Percentiles rank a stretch among this genome's conserved stretches.
phyloP scores from a whole-genome alignment of 163 green algal genomes.

The Chlorella variabilis region DNA sequence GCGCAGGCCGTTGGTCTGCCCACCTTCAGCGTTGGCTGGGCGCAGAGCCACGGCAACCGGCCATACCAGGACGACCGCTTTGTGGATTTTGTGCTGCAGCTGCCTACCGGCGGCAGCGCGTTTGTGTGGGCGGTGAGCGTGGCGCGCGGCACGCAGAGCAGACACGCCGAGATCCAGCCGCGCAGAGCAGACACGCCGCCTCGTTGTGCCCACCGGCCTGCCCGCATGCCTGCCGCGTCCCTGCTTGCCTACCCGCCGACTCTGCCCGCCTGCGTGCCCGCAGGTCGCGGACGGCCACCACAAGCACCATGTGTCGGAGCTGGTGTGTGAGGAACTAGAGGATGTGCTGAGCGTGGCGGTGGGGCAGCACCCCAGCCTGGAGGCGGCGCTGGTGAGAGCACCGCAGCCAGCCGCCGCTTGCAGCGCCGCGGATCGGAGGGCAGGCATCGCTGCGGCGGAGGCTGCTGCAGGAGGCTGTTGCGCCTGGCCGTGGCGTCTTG shows the following conservation, averaged over 20 bases:
- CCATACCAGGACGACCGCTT: constrained; percentile 31
- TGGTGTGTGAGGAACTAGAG: constrained; percentile 25
- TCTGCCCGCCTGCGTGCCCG: background rate
- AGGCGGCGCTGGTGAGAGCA: constrained; percentile 18
- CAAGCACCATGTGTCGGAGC: constrained; percentile 29
- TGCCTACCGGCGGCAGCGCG: constrained; percentile 12
- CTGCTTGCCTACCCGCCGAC: background rate
- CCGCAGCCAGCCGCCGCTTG: background rate
- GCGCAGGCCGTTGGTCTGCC: constrained; percentile 9
- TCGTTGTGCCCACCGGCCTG: too few relatives aligned
- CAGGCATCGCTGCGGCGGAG: too few relatives aligned
- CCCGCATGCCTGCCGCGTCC: background rate
- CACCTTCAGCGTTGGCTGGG: constrained; percentile 17
- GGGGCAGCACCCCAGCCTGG: background rate
- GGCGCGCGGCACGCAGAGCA: background rate
- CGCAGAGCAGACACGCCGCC: too few relatives aligned
- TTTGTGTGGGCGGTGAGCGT: constrained; percentile 13
- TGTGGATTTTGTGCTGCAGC: constrained; percentile 28
- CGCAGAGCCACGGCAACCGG: constrained; percentile 30
- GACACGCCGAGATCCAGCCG: too few relatives aligned
- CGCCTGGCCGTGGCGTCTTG: too few relatives aligned
- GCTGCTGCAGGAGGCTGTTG: too few relatives aligned
- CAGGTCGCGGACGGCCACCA: constrained; percentile 53
- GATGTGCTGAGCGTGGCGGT: background rate
- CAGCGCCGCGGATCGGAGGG: too few relatives aligned